Evolutionary conservation across 2,329 filamentous ascomycete species (phyloP), one percentile per base, ranked within the genome.

Genomic region (Aspergillus cejpii): DNA sequence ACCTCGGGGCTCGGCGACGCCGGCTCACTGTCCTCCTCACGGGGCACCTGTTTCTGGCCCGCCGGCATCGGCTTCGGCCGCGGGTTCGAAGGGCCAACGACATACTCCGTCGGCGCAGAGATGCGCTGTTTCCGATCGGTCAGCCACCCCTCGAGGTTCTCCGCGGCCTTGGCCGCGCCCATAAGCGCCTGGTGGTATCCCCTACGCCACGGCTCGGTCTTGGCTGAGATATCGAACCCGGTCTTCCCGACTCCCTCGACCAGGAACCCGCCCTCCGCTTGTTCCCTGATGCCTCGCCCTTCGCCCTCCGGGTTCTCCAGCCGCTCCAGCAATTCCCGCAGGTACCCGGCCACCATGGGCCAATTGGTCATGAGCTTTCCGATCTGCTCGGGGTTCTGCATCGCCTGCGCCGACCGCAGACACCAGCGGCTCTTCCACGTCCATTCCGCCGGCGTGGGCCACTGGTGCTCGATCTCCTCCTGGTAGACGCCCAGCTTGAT

Each of bases 111-210:
- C 0, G 86, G 81, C 53, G 87, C 91, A 23, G 84, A 76, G 20
- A 84, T 68, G 33, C 77, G 75, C 51, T 81, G 75, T 6, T 76
- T 83, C 36, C 68, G 80, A 64, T 94, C 88, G 34, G 77, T 74
- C 12, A 94, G 74, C 76, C 83, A 88, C 38, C 84, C 85, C 52
- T 95, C 87, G 19, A 94, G 70, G 54, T 90, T 80, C 67, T 96
- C 90, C 3, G 88, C 82, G 0, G 83, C 80, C 53, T 80, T 79
- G 0, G 84, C 90, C 48, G 80, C 80, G 8, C 84, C 76, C 80
- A 96, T 87, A 37, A 96, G 69, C 2, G 83, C 77, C 58, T 94
- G 81, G 59, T 84, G 89, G 67, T 97, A 97, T 1, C 88, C 89
- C 44, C 87, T 76, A 57, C 84, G 75, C 91, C 90, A 97, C 39